phyloP scores from a whole-genome alignment of 2,329 filamentous ascomycete genomes.

The Botrytis cinerea region DNA sequence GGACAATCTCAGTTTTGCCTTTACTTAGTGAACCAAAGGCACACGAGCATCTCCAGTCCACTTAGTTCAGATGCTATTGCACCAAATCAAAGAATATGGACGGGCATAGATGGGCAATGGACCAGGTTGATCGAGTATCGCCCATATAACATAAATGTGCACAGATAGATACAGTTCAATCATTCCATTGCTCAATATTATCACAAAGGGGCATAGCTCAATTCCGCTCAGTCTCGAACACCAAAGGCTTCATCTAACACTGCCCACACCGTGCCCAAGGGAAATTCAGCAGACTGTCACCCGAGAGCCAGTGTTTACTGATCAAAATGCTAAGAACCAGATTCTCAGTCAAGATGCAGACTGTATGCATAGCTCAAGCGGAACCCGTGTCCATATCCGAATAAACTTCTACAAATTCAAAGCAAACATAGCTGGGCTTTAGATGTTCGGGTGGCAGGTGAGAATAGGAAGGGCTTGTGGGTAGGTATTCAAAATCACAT shows the following conservation, averaged over 20 bases:
- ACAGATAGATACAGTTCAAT: neutral
- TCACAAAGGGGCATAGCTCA: neutral
- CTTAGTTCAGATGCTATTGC: neutral
- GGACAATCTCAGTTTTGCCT: neutral
- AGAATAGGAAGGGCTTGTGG: neutral
- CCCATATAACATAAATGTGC: neutral
- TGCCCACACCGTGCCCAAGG: neutral
- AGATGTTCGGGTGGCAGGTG: neutral
- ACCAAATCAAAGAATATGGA: neutral
- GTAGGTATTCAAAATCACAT: neutral
- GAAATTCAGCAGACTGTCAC: neutral
- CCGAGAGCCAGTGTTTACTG: neutral
- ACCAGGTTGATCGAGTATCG: accelerated
- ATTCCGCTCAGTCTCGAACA: neutral
- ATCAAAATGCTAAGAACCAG: neutral
- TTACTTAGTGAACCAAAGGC: neutral
- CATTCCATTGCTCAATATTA: neutral
- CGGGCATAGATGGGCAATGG: neutral
- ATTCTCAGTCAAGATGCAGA: neutral
- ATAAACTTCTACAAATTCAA: neutral
- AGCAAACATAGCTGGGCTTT: neutral
- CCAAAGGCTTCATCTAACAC: neutral
- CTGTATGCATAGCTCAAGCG: neutral
- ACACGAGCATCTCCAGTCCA: neutral
- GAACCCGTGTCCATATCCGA: neutral